Evolutionary conservation across 768 basidiomycete species (phyloP), one percentile per base, ranked within the genome.

Genomic region (Gelatoporia subvermispora): DNA sequence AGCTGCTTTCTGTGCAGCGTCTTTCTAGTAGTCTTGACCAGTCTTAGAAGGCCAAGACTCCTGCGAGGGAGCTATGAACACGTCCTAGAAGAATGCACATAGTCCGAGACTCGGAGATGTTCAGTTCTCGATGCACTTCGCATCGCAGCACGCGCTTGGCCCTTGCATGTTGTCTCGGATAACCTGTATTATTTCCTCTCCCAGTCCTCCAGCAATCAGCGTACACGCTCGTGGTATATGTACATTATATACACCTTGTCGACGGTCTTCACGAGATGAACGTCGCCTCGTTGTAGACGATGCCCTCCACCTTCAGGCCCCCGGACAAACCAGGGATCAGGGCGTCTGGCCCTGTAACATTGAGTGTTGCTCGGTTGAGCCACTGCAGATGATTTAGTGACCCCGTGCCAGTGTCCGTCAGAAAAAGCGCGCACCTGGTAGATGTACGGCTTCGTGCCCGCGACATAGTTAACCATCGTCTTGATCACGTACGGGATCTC

Each of bases 401-500:
- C 40, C 35, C 36, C 39, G 1, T 45, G 37, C 43, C 35, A 20
- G 31, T 43, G 25, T 50, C 38, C 38, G 11, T 10, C 8, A 37
- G n/a, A n/a, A n/a, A n/a, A n/a, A 18, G 37, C n/a, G 69, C 81
- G 47, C 45, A 87, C 93, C 79, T 94, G 91, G 67, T 95, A 96
- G 65, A 95, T 88, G 65, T 84, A 94, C 0, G 93, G 95, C 66
- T 94, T 93, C 18, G 90, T 92, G 35, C 91, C 88, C 35, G 93
- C 83, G 34, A 93, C 93, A 60, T 95, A 95, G 61, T 85, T 91
- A 56, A 99, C 84, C 52, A 93, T 85, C 66, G 93, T 82, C 73
- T 93, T 92, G 65, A 99, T 70, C 47, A 95, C 82, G 51, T 85
- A 84, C 10, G 96, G 96, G 54, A 96, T 90, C 72, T 99, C 94